Evolutionary conservation across 2,329 filamentous ascomycete species (phyloP).

Genomic region (Purpureocillium lavendulum): DNA sequence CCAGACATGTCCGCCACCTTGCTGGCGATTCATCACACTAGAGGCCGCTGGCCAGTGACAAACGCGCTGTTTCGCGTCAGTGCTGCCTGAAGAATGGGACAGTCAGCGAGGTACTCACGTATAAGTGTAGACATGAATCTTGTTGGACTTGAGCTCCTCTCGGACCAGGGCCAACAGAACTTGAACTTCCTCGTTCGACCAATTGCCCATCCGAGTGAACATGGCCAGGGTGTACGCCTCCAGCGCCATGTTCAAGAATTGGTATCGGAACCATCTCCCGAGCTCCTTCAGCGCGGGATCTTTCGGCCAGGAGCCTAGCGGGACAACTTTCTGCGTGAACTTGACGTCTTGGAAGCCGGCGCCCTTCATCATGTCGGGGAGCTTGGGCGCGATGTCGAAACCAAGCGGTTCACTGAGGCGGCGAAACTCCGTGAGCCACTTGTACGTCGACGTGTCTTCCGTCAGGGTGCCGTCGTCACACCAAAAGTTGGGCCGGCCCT

Average conservation of each 20-base stretch:
- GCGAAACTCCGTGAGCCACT: conserved; percentile 14
- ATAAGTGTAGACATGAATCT: conserved; percentile 16
- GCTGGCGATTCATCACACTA: too few species aligned
- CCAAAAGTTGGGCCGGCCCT: conserved; percentile 13
- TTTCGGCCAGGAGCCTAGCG: conserved; percentile 31
- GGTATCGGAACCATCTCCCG: conserved; percentile 7
- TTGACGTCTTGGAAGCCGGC: conserved; percentile 20
- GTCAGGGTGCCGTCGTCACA: conserved; percentile 14
- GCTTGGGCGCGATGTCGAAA: conserved; percentile 12
- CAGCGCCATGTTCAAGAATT: conserved; percentile 12
- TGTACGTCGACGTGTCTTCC: conserved; percentile 10
- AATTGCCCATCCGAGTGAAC: conserved; percentile 14
- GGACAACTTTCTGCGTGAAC: conserved; percentile 20
- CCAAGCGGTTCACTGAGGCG: conserved; percentile 10
- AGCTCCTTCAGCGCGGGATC: conserved; percentile 29
- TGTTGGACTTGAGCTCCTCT: conserved; percentile 14
- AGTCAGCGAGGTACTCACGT: conserved; percentile 8
- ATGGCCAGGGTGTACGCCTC: conserved; percentile 14
- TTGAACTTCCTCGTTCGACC: conserved; percentile 13
- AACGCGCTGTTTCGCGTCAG: too few species aligned
- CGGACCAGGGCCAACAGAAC: conserved; percentile 15
- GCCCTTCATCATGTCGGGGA: conserved; percentile 10
- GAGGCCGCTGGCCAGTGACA: too few species aligned
- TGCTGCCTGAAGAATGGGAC: too few species aligned
- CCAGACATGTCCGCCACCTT: too few species aligned